phyloP scores from a whole-genome alignment of 306 rosid genomes.

The Corylus avellana region DNA sequence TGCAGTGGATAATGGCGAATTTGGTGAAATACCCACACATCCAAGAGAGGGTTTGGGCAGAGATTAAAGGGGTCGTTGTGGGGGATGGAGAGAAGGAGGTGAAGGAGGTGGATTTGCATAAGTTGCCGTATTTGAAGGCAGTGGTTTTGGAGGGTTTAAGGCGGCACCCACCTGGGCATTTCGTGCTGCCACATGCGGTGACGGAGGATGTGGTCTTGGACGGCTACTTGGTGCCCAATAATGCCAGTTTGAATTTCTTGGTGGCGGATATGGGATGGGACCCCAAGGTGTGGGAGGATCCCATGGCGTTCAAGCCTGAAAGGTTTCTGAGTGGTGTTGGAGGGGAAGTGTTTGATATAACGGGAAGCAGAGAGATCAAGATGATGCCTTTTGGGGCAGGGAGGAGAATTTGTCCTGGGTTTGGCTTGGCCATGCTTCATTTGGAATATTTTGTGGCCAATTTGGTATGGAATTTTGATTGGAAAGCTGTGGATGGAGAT shows the following conservation, averaged over 20 bases:
- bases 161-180: constrained; percentile 44
- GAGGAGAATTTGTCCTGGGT: constrained; percentile 14
- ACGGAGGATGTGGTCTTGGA: constrained; percentile 37
- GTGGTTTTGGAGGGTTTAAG: constrained; percentile 46
- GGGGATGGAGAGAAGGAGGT: constrained; percentile 23
- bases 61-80: not conserved
- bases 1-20: constrained; percentile 4
- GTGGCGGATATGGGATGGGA: constrained; percentile 53
- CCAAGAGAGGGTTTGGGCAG: constrained; percentile 1
- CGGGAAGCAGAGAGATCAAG: not conserved
- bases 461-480: constrained; percentile 19
- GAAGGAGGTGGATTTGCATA: constrained; percentile 35
- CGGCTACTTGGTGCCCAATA: constrained; percentile 40
- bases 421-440: constrained; percentile 3
- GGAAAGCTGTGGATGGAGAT: constrained; percentile 12
- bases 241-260: constrained; percentile 38
- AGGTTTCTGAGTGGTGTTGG: constrained; percentile 33
- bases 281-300: constrained; percentile 47
- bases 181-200: constrained; percentile 40
- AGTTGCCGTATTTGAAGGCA: constrained; percentile 43
- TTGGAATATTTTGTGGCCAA: constrained; percentile 16
- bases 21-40: not conserved
- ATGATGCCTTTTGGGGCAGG: constrained; percentile 18
- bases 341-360: constrained; percentile 4
- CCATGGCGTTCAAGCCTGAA: constrained; percentile 46